These are phyloP conservation scores for Malassezia caprae DNA, from an alignment of 1,284 basidiomycete species.

Conservation along the genomic window DNA sequence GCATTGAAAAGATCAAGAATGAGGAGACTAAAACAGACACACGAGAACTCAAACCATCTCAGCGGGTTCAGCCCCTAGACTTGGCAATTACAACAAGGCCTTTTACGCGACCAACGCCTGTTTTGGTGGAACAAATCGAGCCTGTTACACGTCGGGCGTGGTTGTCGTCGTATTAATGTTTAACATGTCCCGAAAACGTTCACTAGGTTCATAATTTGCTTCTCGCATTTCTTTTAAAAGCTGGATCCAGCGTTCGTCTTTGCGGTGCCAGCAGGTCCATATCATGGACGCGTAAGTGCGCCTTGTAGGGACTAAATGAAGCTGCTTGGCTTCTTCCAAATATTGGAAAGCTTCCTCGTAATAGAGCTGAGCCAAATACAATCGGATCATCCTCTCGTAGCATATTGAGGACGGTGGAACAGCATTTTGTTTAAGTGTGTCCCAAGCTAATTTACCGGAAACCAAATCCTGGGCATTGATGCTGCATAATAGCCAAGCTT, in stretches of 20 bases:
- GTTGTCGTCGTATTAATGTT: conserved; percentile 2
- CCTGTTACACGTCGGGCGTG: conserved; percentile 4
- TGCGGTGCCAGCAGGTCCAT: conserved; percentile 23
- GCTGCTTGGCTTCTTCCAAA: conserved; percentile 29
- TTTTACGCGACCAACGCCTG: not conserved
- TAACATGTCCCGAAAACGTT: conserved; percentile 1
- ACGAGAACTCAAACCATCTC: not conserved
- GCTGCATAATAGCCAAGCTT: conserved; percentile 22
- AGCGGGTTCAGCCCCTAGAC: conserved; percentile 9
- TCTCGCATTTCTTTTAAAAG: conserved; percentile 30
- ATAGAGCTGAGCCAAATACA: conserved; percentile 21
- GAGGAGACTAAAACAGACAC: not conserved
- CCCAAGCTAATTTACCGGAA: conserved; percentile 18
- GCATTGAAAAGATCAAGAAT: too few relatives aligned
- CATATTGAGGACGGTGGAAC: conserved; percentile 20
- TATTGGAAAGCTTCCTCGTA: conserved; percentile 33
- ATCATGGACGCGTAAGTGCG: conserved; percentile 30
- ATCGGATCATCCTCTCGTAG: conserved; percentile 29
- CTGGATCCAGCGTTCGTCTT: conserved; percentile 25
- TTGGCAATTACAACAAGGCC: not conserved
- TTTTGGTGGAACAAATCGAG: conserved; percentile 9
- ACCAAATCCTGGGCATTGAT: conserved; percentile 20
- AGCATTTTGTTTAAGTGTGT: conserved; percentile 10
- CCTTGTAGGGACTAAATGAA: conserved; percentile 20
- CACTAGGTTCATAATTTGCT: conserved; percentile 18